These are phyloP conservation scores for Geotrichum restrictum DNA, from an alignment of 1,139 yeast genomes.

Conservation along the genomic window DNA sequence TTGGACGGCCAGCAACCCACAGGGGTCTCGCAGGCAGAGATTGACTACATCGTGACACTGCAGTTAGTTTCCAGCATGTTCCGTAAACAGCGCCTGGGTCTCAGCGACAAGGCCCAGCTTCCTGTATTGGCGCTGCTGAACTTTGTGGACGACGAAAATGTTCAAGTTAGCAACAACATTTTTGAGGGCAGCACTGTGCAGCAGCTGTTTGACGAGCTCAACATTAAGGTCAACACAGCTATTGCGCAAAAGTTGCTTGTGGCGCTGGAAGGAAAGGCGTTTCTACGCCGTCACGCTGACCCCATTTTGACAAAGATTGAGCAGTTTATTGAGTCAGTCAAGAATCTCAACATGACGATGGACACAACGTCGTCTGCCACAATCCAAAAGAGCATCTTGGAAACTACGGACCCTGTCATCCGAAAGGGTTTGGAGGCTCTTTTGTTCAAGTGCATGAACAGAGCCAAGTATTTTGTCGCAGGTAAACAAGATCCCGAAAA, in stretches of 20 bases:
- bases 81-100: constrained; percentile 63
- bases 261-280: constrained; percentile 71
- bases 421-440: constrained; percentile 77
- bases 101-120: constrained; percentile 28
- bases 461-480: constrained; percentile 84
- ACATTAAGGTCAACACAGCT: constrained; percentile 77
- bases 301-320: constrained; percentile 83
- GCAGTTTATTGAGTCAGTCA: constrained; percentile 66
- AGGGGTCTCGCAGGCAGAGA: constrained; percentile 45
- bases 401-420: constrained; percentile 57
- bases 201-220: constrained; percentile 66
- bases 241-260: constrained; percentile 80
- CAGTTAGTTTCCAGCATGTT: constrained; percentile 66
- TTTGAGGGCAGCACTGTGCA: constrained; percentile 60
- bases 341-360: constrained; percentile 54
- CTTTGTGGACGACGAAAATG: constrained; percentile 81
- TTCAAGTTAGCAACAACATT: constrained; percentile 61
- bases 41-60: constrained; percentile 63
- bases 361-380: constrained; percentile 75
- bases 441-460: constrained; percentile 73
- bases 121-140: constrained; percentile 68
- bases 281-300: constrained; percentile 80
- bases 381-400: constrained; percentile 65
- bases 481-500: constrained; percentile 82
- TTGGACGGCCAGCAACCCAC: constrained; percentile 24